These are phyloP conservation scores for Ophiostoma sp. DNA, from an alignment of 2,329 filamentous ascomycete species.

Conservation along the genomic window DNA sequence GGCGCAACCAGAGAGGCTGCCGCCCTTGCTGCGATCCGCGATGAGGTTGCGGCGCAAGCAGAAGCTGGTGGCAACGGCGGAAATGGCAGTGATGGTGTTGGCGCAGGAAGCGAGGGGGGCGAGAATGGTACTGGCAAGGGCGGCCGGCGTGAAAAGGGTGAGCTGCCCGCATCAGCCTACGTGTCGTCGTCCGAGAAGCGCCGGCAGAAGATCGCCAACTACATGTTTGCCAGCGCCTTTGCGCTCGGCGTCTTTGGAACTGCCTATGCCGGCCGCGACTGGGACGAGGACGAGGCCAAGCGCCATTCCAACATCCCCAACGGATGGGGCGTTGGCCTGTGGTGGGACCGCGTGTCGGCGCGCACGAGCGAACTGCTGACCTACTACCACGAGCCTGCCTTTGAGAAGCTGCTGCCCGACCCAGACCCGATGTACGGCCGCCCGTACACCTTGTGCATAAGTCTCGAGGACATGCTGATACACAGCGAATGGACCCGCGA, in stretches of 20 bases:
- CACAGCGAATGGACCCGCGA: slow-evolving; percentile 93
- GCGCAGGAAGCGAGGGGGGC: slow-evolving; percentile 45
- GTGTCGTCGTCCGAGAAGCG: slow-evolving; percentile 85
- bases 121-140: slow-evolving; percentile 41
- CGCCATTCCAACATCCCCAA: slow-evolving; percentile 65
- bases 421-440: slow-evolving; percentile 72
- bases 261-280: slow-evolving; percentile 79
- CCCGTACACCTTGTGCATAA: slow-evolving; percentile 88
- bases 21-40: slow-evolving; percentile 34
- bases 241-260: slow-evolving; percentile 52
- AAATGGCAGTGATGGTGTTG: slow-evolving; percentile 40
- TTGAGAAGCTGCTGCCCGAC: slow-evolving; percentile 85
- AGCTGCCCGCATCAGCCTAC: slow-evolving; percentile 74
- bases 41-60: slow-evolving; percentile 34
- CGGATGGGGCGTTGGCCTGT: slow-evolving; percentile 68
- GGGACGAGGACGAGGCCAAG: slow-evolving; percentile 71
- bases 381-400: slow-evolving; percentile 95
- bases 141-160: slow-evolving; percentile 53
- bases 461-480: slow-evolving; percentile 86
- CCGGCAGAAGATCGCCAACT: slow-evolving; percentile 68
- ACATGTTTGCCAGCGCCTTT: slow-evolving; percentile 60
- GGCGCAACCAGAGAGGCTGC: slow-evolving; percentile 38
- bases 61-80: slow-evolving; percentile 24
- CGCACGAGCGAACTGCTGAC: slow-evolving; percentile 69
- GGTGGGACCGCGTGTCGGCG: slow-evolving; percentile 75